phyloP scores from a whole-genome alignment of 495 filamentous ascomycete species.

The Cladorrhinum samala region DNA sequence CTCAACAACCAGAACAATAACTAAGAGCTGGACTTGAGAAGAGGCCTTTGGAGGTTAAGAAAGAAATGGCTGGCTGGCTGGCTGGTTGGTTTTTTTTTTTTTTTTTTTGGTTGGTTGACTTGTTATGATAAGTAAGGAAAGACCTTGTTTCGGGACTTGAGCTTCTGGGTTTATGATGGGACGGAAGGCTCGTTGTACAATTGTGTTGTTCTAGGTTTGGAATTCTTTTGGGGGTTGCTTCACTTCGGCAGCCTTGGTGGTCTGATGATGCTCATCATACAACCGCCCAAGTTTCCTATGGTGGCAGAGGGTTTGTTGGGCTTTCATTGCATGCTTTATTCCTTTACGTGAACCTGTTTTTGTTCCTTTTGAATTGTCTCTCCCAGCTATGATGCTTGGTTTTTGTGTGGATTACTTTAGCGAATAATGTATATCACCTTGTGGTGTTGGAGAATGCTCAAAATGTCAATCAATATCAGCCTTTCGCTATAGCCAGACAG shows the following conservation, averaged over 20 bases:
- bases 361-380: too few relatives aligned
- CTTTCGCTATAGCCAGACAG: neutral
- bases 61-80: neutral
- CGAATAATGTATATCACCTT: neutral
- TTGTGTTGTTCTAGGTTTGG: neutral
- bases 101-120: neutral
- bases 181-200: neutral
- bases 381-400: neutral
- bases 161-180: neutral
- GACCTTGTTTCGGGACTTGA: neutral
- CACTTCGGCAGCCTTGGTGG: too few relatives aligned
- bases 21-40: slow-evolving; percentile 32
- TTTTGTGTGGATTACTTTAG: neutral
- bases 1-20: slow-evolving; percentile 85
- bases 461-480: neutral
- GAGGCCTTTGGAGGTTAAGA: neutral
- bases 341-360: too few relatives aligned
- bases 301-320: too few relatives aligned
- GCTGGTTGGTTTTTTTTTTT: neutral
- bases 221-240: neutral
- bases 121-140: neutral
- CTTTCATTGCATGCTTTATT: too few relatives aligned
- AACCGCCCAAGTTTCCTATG: too few relatives aligned
- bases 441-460: neutral
- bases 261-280: too few relatives aligned